These are phyloP conservation scores for Cercospora canescens DNA, from an alignment of 2,329 filamentous ascomycete genomes.

Conservation along the genomic window DNA sequence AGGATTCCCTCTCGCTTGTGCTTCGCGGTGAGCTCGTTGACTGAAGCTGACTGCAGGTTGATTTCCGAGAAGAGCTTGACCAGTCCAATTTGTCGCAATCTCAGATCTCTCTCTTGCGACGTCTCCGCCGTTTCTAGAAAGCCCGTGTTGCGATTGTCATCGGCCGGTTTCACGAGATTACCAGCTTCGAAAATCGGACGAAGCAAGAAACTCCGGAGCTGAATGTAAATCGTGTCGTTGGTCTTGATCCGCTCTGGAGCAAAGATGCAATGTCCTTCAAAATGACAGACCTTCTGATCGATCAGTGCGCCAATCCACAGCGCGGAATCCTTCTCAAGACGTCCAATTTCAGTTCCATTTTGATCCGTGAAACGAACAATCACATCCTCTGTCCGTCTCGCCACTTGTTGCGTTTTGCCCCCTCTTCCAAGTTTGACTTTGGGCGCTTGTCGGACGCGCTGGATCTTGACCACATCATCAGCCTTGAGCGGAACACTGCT, in stretches of 20 bases:
- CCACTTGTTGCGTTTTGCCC: constrained; percentile 48
- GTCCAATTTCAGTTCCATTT: constrained; percentile 78
- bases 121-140: constrained; percentile 86
- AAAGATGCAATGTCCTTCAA: constrained; percentile 86
- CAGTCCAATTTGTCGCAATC: constrained; percentile 81
- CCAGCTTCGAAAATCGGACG: constrained; percentile 69
- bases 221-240: constrained; percentile 92
- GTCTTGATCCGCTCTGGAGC: constrained; percentile 81
- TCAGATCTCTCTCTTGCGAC: constrained; percentile 76
- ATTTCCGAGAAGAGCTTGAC: constrained; percentile 90
- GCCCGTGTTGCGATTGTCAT: constrained; percentile 69
- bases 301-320: constrained; percentile 90
- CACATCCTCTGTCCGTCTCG: constrained; percentile 73
- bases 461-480: constrained; percentile 81
- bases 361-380: constrained; percentile 87
- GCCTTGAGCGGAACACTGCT: constrained; percentile 76
- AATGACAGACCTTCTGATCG: constrained; percentile 84
- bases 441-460: constrained; percentile 75
- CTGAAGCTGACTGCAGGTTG: constrained; percentile 72
- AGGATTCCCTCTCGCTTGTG: constrained; percentile 82
- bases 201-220: constrained; percentile 76
- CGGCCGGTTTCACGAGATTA: constrained; percentile 61
- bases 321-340: constrained; percentile 82
- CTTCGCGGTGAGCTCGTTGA: constrained; percentile 72
- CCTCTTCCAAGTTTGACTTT: constrained; percentile 44